phyloP scores from a whole-genome alignment of 2,329 filamentous ascomycete species.

The Fusarium napiforme region DNA sequence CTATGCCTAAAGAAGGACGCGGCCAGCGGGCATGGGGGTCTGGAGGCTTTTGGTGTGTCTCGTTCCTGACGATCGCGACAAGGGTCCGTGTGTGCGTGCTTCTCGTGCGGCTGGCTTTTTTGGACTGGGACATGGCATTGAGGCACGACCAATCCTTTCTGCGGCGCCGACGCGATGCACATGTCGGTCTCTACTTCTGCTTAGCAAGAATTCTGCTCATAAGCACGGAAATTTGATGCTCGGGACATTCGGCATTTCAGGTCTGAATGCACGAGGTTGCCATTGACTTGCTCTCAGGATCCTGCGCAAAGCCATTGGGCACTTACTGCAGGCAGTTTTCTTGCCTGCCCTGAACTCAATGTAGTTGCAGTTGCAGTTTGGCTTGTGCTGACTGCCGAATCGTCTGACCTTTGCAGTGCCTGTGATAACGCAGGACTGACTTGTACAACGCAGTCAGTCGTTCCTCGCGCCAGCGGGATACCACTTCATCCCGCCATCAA shows the following conservation, averaged over 20 bases:
- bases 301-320: neutral
- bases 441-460: neutral
- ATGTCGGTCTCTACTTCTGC: conserved; percentile 19
- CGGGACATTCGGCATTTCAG: conserved; percentile 14
- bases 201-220: conserved; percentile 1
- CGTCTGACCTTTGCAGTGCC: neutral
- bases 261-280: neutral
- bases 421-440: neutral
- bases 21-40: conserved; percentile 13
- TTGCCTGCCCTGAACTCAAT: neutral
- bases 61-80: conserved; percentile 46
- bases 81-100: conserved; percentile 21
- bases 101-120: conserved; percentile 25
- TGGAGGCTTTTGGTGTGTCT: conserved; percentile 33
- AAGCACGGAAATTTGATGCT: neutral
- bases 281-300: conserved; percentile 16
- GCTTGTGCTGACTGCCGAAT: neutral
- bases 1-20: conserved; percentile 29
- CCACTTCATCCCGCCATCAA: neutral
- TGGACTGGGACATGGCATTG: conserved; percentile 7
- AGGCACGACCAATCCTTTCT: neutral
- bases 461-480: neutral
- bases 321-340: neutral
- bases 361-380: conserved; percentile 16
- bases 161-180: conserved; percentile 18